Conservation (phyloP, 208 protist genomes). For the Trypanosoma rangeli region DNA sequence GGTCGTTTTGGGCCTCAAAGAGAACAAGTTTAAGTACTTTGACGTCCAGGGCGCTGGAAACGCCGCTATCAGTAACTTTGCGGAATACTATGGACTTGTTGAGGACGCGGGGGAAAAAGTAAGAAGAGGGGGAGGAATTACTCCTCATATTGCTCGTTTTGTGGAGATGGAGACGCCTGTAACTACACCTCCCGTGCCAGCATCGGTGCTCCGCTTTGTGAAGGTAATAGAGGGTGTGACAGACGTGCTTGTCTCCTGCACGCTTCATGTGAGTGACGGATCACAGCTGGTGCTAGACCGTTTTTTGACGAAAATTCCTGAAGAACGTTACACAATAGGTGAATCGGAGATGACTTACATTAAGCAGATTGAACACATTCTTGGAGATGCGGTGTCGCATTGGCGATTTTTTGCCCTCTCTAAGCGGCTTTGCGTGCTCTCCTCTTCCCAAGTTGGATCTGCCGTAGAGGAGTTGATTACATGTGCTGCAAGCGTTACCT, state of each 20-base stretch:
- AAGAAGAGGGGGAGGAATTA: neutral
- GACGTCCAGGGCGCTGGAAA: slow-evolving; percentile 51
- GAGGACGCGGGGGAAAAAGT: slow-evolving; percentile 4
- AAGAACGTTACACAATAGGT: slow-evolving; percentile 66
- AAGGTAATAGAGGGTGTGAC: slow-evolving; percentile 79
- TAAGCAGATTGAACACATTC: slow-evolving; percentile 47
- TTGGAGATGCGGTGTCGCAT: slow-evolving; percentile 53
- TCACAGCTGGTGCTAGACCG: slow-evolving; percentile 49
- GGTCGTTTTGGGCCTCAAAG: slow-evolving; percentile 70
- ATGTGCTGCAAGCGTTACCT: slow-evolving; percentile 29
- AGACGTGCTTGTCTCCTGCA: slow-evolving; percentile 86
- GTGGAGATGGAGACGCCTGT: neutral
- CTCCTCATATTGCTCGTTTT: neutral
- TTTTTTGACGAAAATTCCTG: slow-evolving; percentile 70
- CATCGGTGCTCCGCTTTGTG: slow-evolving; percentile 62
- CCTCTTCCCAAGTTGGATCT: slow-evolving; percentile 14
- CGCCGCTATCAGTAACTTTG: slow-evolving; percentile 71
- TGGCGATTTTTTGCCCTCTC: slow-evolving; percentile 46
- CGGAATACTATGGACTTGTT: slow-evolving; percentile 83
- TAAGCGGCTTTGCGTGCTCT: slow-evolving; percentile 18
- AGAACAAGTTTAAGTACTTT: slow-evolving; percentile 88
- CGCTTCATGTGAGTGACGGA: slow-evolving; percentile 33
- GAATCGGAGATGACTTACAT: slow-evolving; percentile 63
- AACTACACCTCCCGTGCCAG: neutral
- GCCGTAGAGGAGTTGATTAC: slow-evolving; percentile 29